Percentiles rank a stretch among this genome's conserved stretches.
Evolutionary conservation across 192 early-diverging fungal species (phyloP).

Genomic region (Backusella tuberculispora): DNA sequence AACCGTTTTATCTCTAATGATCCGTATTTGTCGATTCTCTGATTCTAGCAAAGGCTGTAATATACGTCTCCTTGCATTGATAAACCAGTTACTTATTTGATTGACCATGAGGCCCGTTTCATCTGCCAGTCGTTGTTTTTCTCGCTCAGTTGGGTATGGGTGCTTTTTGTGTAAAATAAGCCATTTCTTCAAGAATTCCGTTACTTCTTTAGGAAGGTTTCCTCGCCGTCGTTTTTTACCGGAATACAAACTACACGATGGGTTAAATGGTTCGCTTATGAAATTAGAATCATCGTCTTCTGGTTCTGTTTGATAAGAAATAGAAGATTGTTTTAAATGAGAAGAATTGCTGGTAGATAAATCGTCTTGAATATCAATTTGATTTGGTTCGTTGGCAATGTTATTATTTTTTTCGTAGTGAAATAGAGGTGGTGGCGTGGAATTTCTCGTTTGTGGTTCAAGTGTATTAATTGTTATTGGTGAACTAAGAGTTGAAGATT

Average conservation of each 20-base stretch:
- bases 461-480: background rate
- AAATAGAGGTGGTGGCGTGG: background rate
- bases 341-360: background rate
- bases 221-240: slow-evolving; percentile 17
- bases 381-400: background rate
- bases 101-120: slow-evolving; percentile 24
- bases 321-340: background rate
- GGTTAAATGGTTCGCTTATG: slow-evolving; percentile 12
- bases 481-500: background rate
- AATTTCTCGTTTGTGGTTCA: slow-evolving; percentile 14
- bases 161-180: slow-evolving; percentile 28
- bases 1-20: background rate
- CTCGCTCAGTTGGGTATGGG: slow-evolving; percentile 23
- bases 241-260: background rate
- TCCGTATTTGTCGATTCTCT: background rate
- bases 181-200: slow-evolving; percentile 21
- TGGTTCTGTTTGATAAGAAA: background rate
- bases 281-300: slow-evolving; percentile 15
- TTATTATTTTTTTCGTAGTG: background rate
- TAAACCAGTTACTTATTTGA: slow-evolving; percentile 29
- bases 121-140: slow-evolving; percentile 18
- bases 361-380: background rate
- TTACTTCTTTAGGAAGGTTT: slow-evolving; percentile 27
- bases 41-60: slow-evolving; percentile 23
- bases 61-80: slow-evolving; percentile 23